Evolutionary conservation across 345 rosid species (phyloP).

Genomic region (Theobroma cacao): DNA sequence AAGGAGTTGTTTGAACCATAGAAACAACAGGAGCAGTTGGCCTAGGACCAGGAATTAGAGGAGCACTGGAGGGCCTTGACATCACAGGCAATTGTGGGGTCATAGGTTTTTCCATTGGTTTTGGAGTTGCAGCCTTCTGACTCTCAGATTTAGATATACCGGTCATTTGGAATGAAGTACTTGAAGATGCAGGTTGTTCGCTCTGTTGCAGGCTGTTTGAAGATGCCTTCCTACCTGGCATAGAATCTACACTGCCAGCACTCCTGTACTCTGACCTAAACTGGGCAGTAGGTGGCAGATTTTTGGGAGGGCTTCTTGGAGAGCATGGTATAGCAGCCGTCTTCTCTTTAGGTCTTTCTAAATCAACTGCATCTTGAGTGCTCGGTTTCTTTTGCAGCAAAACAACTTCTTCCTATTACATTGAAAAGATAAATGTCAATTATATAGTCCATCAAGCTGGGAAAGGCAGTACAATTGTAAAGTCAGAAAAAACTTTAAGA

Average conservation of each 20-base stretch:
- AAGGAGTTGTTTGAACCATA: conserved; percentile 53
- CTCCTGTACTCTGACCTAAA: conserved; percentile 45
- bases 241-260: conserved; percentile 30
- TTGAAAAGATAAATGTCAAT: background rate
- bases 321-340: conserved; percentile 47
- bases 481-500: conserved; percentile 3
- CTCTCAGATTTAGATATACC: conserved; percentile 40
- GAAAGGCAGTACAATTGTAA: background rate
- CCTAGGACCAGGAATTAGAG: conserved; percentile 58
- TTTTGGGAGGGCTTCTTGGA: conserved; percentile 44
- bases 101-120: conserved; percentile 39
- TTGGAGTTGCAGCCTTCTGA: conserved; percentile 41
- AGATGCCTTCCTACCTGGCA: conserved; percentile 37
- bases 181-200: conserved; percentile 37
- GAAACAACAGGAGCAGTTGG: conserved; percentile 53
- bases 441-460: background rate
- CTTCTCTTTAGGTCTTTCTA: conserved; percentile 65
- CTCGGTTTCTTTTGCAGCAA: conserved; percentile 33
- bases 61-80: conserved; percentile 95
- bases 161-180: conserved; percentile 28
- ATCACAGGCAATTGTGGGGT: conserved; percentile 43
- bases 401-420: conserved; percentile 36
- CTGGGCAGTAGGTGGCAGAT: conserved; percentile 33
- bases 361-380: conserved; percentile 39
- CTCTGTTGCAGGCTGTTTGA: conserved; percentile 39